Conservation (phyloP, 1,284 basidiomycete species). For the Phenoliferia sp. region DNA sequence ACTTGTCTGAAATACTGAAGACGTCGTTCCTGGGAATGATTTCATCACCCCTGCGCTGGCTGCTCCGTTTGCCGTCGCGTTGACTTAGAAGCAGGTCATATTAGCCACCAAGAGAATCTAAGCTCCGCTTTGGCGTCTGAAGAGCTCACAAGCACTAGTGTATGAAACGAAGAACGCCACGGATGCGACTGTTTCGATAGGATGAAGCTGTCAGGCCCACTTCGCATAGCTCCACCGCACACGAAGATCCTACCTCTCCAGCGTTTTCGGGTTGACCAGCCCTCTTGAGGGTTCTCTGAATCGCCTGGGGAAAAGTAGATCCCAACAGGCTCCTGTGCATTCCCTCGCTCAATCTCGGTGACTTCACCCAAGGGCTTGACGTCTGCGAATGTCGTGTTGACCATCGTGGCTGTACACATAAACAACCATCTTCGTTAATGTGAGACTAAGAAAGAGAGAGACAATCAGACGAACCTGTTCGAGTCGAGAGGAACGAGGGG, state of each 20-base stretch:
- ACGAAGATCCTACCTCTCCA: constrained; percentile 16
- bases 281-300: constrained; percentile 19
- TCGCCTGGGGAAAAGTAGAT: constrained; percentile 12
- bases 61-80: constrained; percentile 26
- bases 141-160: constrained; percentile 23
- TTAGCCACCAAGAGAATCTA: neutral
- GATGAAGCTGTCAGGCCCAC: neutral
- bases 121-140: neutral
- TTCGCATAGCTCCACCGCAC: neutral
- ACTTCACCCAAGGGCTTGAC: neutral
- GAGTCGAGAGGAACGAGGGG: too few relatives aligned
- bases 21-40: constrained; percentile 14
- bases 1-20: neutral
- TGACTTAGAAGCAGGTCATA: neutral
- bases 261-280: constrained; percentile 17
- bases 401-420: too few relatives aligned
- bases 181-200: constrained; percentile 11
- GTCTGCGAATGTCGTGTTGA: neutral
- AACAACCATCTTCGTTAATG: too few relatives aligned
- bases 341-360: neutral
- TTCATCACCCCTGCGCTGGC: constrained; percentile 14
- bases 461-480: too few relatives aligned
- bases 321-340: neutral
- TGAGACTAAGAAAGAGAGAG: too few relatives aligned
- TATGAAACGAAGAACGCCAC: constrained; percentile 29